These are phyloP conservation scores for Chaetomiaceae sp. DNA, from an alignment of 2,329 filamentous ascomycete species.

Conservation along the genomic window DNA sequence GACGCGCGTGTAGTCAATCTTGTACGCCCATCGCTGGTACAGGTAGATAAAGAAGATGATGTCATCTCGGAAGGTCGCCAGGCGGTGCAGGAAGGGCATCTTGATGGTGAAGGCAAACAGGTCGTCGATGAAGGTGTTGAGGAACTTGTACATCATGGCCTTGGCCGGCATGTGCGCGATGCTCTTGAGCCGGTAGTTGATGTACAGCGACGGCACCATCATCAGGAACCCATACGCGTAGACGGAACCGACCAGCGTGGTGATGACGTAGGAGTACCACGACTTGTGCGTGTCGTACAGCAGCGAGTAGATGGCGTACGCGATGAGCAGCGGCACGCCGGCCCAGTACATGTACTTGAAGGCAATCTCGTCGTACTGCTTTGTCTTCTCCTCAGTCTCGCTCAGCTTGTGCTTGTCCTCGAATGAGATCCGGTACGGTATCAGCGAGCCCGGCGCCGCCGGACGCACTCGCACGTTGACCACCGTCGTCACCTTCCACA, in stretches of 20 bases:
- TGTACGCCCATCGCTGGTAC: slow-evolving; percentile 91
- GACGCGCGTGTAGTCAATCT: slow-evolving; percentile 81
- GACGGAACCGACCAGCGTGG: slow-evolving; percentile 89
- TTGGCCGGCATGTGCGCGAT: slow-evolving; percentile 96
- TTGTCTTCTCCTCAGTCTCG: slow-evolving; percentile 94
- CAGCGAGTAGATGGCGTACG: slow-evolving; percentile 86
- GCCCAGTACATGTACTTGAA: slow-evolving; percentile 96
- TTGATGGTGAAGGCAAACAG: slow-evolving; percentile 99
- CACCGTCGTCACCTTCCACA: slow-evolving; percentile 95
- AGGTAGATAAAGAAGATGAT: slow-evolving; percentile 98
- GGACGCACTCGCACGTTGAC: slow-evolving; percentile 80
- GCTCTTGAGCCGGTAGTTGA: slow-evolving; percentile 95
- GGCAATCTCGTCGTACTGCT: slow-evolving; percentile 96
- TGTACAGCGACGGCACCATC: slow-evolving; percentile 97
- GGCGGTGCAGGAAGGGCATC: slow-evolving; percentile 89
- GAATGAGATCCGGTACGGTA: slow-evolving; percentile 77
- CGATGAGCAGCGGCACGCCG: slow-evolving; percentile 80
- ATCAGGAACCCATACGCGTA: slow-evolving; percentile 98
- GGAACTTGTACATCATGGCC: slow-evolving; percentile 96
- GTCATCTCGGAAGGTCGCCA: slow-evolving; percentile 90
- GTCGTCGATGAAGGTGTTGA: slow-evolving; percentile 99
- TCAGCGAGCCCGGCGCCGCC: slow-evolving; percentile 58
- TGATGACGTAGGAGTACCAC: slow-evolving; percentile 95
- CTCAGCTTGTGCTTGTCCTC: slow-evolving; percentile 96
- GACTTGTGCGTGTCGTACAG: slow-evolving; percentile 94